phyloP scores from a whole-genome alignment of 768 basidiomycete genomes.

The Tricholoma sp. region DNA sequence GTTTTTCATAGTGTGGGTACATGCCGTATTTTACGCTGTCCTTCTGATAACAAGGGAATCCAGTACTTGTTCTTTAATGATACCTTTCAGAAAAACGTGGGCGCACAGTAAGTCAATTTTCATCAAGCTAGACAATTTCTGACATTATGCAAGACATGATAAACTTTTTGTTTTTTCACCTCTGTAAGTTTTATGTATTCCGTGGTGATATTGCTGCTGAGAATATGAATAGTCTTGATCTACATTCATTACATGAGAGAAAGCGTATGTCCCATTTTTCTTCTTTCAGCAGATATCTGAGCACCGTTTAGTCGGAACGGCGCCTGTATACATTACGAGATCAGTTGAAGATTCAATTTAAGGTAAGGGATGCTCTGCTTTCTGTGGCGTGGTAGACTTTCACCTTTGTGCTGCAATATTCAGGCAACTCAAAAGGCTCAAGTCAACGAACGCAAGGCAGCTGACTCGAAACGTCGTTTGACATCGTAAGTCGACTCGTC shows the following conservation, averaged over 20 bases:
- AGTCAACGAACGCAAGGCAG: slow-evolving; percentile 56
- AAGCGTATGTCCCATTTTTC: slow-evolving; percentile 33
- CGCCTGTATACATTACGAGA: slow-evolving; percentile 65
- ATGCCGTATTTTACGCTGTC: neutral
- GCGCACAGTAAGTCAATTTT: slow-evolving; percentile 25
- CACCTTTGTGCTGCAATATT: neutral
- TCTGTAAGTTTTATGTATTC: slow-evolving; percentile 32
- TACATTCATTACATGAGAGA: slow-evolving; percentile 70
- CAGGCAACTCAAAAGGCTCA: slow-evolving; percentile 71
- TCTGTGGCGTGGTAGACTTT: slow-evolving; percentile 13
- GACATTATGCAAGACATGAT: slow-evolving; percentile 43
- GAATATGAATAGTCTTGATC: slow-evolving; percentile 52
- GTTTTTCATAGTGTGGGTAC: slow-evolving; percentile 49
- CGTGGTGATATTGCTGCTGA: slow-evolving; percentile 7
- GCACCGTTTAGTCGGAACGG: slow-evolving; percentile 51
- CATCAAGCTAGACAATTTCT: neutral
- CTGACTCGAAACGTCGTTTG: slow-evolving; percentile 60
- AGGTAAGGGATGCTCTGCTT: slow-evolving; percentile 36
- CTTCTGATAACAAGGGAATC: neutral
- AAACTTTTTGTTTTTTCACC: slow-evolving; percentile 74
- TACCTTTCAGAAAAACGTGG: slow-evolving; percentile 30
- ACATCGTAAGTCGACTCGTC: slow-evolving; percentile 42
- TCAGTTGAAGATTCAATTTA: slow-evolving; percentile 73
- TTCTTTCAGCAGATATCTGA: neutral
- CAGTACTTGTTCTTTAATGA: slow-evolving; percentile 34